Percentiles rank a stretch among this genome's conserved stretches.
phyloP scores from a whole-genome alignment of 1,284 basidiomycete species.

The Chondrostereum purpureum region DNA sequence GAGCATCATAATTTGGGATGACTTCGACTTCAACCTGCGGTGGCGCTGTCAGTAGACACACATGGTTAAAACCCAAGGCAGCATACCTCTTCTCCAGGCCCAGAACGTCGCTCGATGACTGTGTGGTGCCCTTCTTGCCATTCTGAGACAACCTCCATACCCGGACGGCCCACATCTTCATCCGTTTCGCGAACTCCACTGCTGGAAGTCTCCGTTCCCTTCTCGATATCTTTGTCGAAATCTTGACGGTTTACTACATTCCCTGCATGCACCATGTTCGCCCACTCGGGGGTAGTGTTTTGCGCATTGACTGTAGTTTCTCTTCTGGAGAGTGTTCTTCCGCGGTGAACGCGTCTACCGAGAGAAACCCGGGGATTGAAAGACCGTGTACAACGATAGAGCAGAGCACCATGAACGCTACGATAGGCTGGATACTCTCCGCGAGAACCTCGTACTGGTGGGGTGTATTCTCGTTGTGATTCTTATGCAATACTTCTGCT shows the following conservation, averaged over 20 bases:
- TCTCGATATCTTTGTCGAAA: too few species aligned
- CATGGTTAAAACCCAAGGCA: conserved; percentile 6
- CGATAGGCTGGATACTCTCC: conserved; percentile 80
- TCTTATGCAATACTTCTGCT: conserved; percentile 54
- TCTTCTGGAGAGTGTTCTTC: conserved; percentile 6
- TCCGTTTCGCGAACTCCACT: conserved; percentile 25
- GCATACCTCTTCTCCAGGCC: conserved; percentile 61
- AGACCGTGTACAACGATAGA: conserved; percentile 86
- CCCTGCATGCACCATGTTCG: conserved; percentile 5
- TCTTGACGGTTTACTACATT: conserved; percentile 8
- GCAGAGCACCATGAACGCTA: conserved; percentile 85
- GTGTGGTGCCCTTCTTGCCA: conserved; percentile 68
- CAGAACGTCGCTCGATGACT: conserved; percentile 53
- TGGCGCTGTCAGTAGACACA: conserved; percentile 8
- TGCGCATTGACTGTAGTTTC: not conserved
- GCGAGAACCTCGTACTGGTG: conserved; percentile 64
- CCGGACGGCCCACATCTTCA: conserved; percentile 16
- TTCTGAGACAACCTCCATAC: conserved; percentile 37
- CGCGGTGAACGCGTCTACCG: conserved; percentile 71
- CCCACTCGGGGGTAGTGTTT: conserved; percentile 4
- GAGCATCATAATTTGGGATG: conserved; percentile 35
- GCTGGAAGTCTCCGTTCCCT: conserved; percentile 72
- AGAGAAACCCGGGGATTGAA: conserved; percentile 92
- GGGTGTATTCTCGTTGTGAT: conserved; percentile 37
- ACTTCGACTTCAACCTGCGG: conserved; percentile 58